phyloP scores from a whole-genome alignment of 2,329 filamentous ascomycete species.

The Cladorrhinum sp. region DNA sequence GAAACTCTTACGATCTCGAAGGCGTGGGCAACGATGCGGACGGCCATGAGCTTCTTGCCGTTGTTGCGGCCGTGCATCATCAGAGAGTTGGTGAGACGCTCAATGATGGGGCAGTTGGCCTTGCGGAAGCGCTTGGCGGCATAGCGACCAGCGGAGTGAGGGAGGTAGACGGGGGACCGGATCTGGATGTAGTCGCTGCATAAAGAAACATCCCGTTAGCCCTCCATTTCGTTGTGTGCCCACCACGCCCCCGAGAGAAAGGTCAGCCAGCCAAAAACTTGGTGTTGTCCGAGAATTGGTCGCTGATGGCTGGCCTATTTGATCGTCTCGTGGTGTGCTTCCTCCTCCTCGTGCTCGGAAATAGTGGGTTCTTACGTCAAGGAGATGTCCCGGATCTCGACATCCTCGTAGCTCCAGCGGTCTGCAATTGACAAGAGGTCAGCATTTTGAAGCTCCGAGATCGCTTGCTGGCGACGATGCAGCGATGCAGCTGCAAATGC shows the following conservation, averaged over 20 bases:
- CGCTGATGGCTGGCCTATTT: background rate
- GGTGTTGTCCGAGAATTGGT: conserved; percentile 17
- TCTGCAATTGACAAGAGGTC: conserved; percentile 58
- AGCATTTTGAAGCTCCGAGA: conserved; percentile 11
- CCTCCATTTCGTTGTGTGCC: conserved; percentile 9
- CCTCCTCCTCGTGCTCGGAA: conserved; percentile 1
- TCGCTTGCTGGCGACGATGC: conserved; percentile 11
- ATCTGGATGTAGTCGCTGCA: conserved; percentile 99
- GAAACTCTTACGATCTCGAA: conserved; percentile 83
- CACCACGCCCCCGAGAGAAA: background rate
- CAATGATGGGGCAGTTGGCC: conserved; percentile 99
- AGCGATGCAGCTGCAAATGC: conserved; percentile 10
- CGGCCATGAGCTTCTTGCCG: conserved; percentile 99
- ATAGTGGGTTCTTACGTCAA: conserved; percentile 76
- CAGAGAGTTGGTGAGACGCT: conserved; percentile 99
- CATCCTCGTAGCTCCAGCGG: conserved; percentile 97
- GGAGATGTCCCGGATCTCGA: conserved; percentile 99
- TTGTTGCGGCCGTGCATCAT: conserved; percentile 99
- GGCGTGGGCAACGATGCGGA: conserved; percentile 96
- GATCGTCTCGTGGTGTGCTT: background rate
- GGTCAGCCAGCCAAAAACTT: conserved; percentile 7
- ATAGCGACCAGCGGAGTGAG: conserved; percentile 98
- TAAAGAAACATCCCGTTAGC: conserved; percentile 34
- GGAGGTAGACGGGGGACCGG: conserved; percentile 97
- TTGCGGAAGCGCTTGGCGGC: conserved; percentile 99